Evolutionary conservation across 495 filamentous ascomycete genomes (phyloP), one percentile per base, ranked within the genome.

Genomic region (Parachaetomium inaequale): DNA sequence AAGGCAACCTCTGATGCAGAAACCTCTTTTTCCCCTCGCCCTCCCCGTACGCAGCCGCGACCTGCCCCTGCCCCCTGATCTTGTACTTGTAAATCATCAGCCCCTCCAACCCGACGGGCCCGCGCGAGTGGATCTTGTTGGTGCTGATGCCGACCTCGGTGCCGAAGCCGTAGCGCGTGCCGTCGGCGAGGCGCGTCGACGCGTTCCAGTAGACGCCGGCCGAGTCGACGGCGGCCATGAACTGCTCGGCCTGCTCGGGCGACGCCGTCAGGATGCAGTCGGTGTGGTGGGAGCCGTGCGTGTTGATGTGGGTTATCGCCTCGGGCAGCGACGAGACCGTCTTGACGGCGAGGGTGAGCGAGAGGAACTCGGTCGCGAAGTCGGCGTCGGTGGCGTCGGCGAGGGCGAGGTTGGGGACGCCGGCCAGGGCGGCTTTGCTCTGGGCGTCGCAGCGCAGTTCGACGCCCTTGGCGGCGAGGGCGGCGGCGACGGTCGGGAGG

Each of bases 101-200:
- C 0, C 94, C 94, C 70, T 98, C 93, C 47, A 98, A 75, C 17
- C 94, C 94, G 14, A 98, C 94, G 0, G 94, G 94, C 1, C 94
- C 94, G 40, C 94, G 81, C 8, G 91, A 88, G 69, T 98, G 94
- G 56, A 98, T 96, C 77, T 98, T 98, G 76, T 98, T 98, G 47
- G 94, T 98, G 75, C 90, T 95, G 72, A 98, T 96, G 42, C 94
- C 94, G 2, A 98, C 94, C 74, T 99, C 94, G 0, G 94, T 97
- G 34, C 94, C 94, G 77, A 99, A 98, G 3, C 94, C 94, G 74
- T 91, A 99, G 31, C 94, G 82, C 87, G 95, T 96, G 3, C 94
- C 94, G 70, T 99, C 94, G 4, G 93, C 92, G 75, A 99, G 94
- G 23, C 94, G 82, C 12, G 91, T 94, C 19, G 91, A 95, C 19